These are phyloP conservation scores for Phytophthora capsici DNA, from an alignment of 352 stramenopile genomes.

Conservation along the genomic window DNA sequence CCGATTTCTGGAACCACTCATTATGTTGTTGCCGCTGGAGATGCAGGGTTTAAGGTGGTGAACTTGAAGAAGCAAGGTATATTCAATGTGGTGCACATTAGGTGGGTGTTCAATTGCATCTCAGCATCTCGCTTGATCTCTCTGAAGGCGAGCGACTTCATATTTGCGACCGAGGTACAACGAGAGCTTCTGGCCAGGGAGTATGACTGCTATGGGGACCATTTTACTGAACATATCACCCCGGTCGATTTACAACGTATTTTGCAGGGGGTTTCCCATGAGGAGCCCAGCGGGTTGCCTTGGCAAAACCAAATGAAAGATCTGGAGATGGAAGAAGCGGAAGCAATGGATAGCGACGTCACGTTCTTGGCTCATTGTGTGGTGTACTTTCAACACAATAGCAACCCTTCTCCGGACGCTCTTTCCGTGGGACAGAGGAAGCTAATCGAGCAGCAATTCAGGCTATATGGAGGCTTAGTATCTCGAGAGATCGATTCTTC, in stretches of 20 bases:
- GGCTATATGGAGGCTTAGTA: slow-evolving; percentile 61
- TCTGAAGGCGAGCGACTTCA: slow-evolving; percentile 65
- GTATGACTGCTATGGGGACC: slow-evolving; percentile 77
- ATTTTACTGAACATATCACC: slow-evolving; percentile 67
- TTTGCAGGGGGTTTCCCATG: slow-evolving; percentile 39
- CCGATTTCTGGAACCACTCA: slow-evolving; percentile 66
- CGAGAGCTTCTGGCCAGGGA: slow-evolving; percentile 62
- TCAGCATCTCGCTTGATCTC: slow-evolving; percentile 36
- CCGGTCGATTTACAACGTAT: slow-evolving; percentile 58
- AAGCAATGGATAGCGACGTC: slow-evolving; percentile 67
- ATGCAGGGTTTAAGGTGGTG: slow-evolving; percentile 76
- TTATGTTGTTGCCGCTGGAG: slow-evolving; percentile 67
- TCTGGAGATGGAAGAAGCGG: slow-evolving; percentile 63
- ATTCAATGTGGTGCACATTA: slow-evolving; percentile 75
- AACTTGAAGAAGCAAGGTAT: slow-evolving; percentile 85
- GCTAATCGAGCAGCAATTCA: slow-evolving; percentile 64
- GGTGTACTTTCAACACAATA: slow-evolving; percentile 55
- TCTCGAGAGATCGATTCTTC: slow-evolving; percentile 40
- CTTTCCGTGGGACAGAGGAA: slow-evolving; percentile 46
- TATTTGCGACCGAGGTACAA: slow-evolving; percentile 74
- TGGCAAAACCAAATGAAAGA: slow-evolving; percentile 60
- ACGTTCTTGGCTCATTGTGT: slow-evolving; percentile 83
- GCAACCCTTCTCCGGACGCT: slow-evolving; percentile 14
- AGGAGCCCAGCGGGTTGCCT: slow-evolving; percentile 11
- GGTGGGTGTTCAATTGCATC: slow-evolving; percentile 68